Evolutionary conservation across 73 alveolate genomes (phyloP).

Genomic region (Symbiodinium pilosum): DNA sequence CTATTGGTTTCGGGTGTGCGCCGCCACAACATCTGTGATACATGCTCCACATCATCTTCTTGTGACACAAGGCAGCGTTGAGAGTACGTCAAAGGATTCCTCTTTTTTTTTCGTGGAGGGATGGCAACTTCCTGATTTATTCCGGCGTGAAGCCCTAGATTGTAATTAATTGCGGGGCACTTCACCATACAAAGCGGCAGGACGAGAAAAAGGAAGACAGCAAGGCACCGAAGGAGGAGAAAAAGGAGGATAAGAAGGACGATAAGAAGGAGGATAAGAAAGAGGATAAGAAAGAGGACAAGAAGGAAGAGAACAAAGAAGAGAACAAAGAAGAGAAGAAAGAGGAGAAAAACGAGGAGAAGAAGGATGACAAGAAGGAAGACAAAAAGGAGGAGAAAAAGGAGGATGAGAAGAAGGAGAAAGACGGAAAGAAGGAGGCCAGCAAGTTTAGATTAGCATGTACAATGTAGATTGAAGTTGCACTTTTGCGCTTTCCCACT

Average conservation of each 20-base stretch:
- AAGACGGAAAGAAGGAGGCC: slow-evolving; percentile 5
- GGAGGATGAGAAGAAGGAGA: background rate
- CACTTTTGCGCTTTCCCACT: too few relatives aligned
- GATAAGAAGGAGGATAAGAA: background rate
- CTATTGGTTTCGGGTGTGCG: background rate
- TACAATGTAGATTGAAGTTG: background rate
- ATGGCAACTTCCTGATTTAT: too few relatives aligned
- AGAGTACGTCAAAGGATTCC: too few relatives aligned
- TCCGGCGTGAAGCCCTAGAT: too few relatives aligned
- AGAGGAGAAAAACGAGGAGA: slow-evolving; percentile 38
- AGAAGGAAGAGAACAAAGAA: background rate
- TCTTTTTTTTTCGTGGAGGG: too few relatives aligned
- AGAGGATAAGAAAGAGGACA: background rate
- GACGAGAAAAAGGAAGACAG: background rate
- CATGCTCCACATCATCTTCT: too few relatives aligned
- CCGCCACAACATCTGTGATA: background rate
- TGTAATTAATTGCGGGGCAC: too few relatives aligned
- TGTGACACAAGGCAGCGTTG: too few relatives aligned
- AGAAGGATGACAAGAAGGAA: background rate
- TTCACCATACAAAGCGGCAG: too few relatives aligned
- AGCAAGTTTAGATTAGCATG: background rate
- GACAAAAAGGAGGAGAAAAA: background rate
- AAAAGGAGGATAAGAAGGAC: background rate
- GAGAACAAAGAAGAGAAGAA: slow-evolving; percentile 31
- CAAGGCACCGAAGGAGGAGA: background rate